A percentile compares a stretch with the other conserved stretches of the same genome.
Conservation (phyloP, 805 yeast genomes). For the Monosporozyma yasuniensis region DNA sequence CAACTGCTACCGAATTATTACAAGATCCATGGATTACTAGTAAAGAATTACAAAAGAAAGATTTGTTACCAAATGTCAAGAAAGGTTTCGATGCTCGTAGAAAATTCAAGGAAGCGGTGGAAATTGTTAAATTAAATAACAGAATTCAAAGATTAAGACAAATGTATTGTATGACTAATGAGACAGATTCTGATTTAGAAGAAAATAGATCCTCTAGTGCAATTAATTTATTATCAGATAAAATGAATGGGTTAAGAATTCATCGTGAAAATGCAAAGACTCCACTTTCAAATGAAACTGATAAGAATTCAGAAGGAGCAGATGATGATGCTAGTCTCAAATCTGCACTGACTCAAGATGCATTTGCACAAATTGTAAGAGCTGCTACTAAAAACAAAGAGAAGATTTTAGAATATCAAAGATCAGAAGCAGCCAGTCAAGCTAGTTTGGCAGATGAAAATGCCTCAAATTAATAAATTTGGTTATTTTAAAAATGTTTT, state of each 20-base stretch:
- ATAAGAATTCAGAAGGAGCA: conserved; percentile 1
- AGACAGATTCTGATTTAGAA: conserved; percentile 25
- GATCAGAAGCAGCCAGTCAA: not conserved
- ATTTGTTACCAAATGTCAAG: conserved; percentile 72
- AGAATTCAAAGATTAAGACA: conserved; percentile 61
- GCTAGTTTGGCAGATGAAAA: not conserved
- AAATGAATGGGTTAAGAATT: not conserved
- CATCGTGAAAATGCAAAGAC: not conserved
- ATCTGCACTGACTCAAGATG: conserved; percentile 37
- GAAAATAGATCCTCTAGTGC: conserved; percentile 11
- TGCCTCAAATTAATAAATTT: not conserved
- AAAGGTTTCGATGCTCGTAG: conserved; percentile 76
- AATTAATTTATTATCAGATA: not conserved
- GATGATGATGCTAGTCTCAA: conserved; percentile 18
- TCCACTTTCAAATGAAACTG: not conserved
- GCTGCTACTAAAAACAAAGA: conserved; percentile 58
- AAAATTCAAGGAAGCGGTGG: conserved; percentile 78
- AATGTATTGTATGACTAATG: conserved; percentile 42
- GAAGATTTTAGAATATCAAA: conserved; percentile 16
- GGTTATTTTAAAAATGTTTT: not conserved
- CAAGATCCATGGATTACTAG: conserved; percentile 67
- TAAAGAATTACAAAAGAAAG: conserved; percentile 39
- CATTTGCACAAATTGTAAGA: conserved; percentile 61
- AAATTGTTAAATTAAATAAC: conserved; percentile 71
- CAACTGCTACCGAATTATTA: conserved; percentile 56